phyloP scores from a whole-genome alignment of 169 alveolate genomes.

The Eimeria sp. region DNA sequence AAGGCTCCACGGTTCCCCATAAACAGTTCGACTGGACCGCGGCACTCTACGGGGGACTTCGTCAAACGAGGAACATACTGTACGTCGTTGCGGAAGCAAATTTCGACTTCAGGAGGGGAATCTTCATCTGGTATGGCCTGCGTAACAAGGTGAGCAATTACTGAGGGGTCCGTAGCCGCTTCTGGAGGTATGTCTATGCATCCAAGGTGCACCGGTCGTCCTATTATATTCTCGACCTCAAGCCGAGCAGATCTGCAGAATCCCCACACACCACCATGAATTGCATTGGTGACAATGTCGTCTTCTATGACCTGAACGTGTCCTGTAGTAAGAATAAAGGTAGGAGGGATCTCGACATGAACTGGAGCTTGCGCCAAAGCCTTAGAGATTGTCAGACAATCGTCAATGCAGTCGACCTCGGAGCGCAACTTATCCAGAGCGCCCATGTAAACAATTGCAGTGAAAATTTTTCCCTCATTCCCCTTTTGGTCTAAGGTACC shows the following conservation, averaged over 20 bases:
- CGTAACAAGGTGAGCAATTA: not conserved
- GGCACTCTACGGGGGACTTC: conserved; percentile 25
- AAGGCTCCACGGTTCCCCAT: conserved; percentile 84
- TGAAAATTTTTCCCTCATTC: not conserved
- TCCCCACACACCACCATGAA: conserved; percentile 85
- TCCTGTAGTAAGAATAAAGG: conserved; percentile 6
- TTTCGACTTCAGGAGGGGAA: conserved; percentile 8
- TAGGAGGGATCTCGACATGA: conserved; percentile 29
- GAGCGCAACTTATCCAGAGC: conserved; percentile 18
- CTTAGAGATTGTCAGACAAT: conserved; percentile 16
- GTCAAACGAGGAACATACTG: conserved; percentile 55
- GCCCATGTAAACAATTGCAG: conserved; percentile 31
- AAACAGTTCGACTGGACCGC: conserved; percentile 79
- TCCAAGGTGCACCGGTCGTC: conserved; percentile 63
- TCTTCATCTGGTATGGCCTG: not conserved
- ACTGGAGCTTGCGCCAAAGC: conserved; percentile 39
- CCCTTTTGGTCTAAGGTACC: conserved; percentile 6
- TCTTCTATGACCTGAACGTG: conserved; percentile 12
- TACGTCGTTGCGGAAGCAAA: conserved; percentile 26
- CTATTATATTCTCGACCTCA: conserved; percentile 70
- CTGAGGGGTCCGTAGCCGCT: conserved; percentile 43
- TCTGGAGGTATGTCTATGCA: conserved; percentile 69
- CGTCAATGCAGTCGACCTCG: conserved; percentile 30
- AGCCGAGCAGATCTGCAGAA: conserved; percentile 83
- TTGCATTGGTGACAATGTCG: conserved; percentile 44